Base-by-base conservation (phyloP, 805 yeast species). In the Saccharomycopsis javanensis region DNA sequence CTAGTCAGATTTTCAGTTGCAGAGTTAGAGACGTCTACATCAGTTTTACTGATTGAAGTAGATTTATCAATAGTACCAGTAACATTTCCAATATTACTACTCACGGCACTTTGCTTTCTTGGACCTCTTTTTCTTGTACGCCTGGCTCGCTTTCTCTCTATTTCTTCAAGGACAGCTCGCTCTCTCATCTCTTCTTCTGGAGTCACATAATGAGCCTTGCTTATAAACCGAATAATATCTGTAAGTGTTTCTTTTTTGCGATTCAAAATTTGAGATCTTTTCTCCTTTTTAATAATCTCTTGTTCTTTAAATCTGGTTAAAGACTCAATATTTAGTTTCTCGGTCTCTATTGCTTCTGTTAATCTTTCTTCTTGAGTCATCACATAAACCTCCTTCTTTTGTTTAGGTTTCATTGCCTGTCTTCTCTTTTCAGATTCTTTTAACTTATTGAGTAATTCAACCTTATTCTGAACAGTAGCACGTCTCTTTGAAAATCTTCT, bases 341-440 rank as follows among this genome's bases (percentile, higher is more conserved):
- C 99, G 0, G 97, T 94, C 63, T 84, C 86, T 51, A 83, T 73
- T 0, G 99, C 98, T 67, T 89, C 94, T n/a, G 78, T 84, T 50
- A 86, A 69, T 45, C 85, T 73, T 65, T 86, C 88, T 58, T 81
- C 89, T 63, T 86, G 86, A 0, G 94, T 85, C 65, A 82, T 71
- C 57, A 63, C 64, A 31, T 62, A 67, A 23, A 62, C 67, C 33
- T 59, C 51, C 30, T 60, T 53, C 54, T 57, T 55, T 13, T 18
- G 30, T 31, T 59, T 60, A 0, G 78, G 81, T 51, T 76, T 73
- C 34, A 72, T 63, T n/a, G 48, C 23, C 64, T 72, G 72, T 67
- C 75, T 79, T 64, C 85, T 76, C 55, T 78, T 78, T 68, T 88
- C 96, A 59, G 82, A 83, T 62, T 79, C 83, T 57, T 83, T 79